A percentile compares a stretch with the other conserved stretches of the same genome.
Conservation (phyloP, 768 basidiomycete species). For the Scleroderma citrinum region DNA sequence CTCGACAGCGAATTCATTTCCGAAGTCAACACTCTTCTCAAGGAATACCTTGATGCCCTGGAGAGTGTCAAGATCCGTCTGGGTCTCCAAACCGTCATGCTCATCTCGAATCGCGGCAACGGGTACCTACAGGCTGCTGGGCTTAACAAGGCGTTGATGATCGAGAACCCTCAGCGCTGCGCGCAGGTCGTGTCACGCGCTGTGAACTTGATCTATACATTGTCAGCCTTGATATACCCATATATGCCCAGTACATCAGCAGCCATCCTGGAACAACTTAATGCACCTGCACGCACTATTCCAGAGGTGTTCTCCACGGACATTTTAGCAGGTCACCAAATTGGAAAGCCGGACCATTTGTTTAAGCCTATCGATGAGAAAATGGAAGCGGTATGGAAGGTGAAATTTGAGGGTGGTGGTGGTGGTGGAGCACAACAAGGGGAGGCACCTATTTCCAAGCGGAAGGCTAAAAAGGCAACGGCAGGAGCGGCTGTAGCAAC, state of each 20-base stretch:
- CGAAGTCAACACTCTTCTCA: slow-evolving; percentile 72
- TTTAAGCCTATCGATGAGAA: slow-evolving; percentile 94
- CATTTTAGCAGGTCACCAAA: slow-evolving; percentile 78
- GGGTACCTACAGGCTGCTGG: slow-evolving; percentile 89
- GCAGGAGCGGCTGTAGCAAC: slow-evolving; percentile 44
- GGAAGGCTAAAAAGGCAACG: slow-evolving; percentile 51
- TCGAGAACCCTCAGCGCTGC: slow-evolving; percentile 75
- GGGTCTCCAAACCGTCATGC: slow-evolving; percentile 6
- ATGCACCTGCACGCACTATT: slow-evolving; percentile 79
- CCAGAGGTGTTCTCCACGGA: slow-evolving; percentile 72
- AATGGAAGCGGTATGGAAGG: slow-evolving; percentile 77
- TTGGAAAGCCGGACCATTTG: slow-evolving; percentile 82
- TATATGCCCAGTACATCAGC: slow-evolving; percentile 64
- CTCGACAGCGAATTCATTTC: slow-evolving; percentile 70
- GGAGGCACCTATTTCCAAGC: slow-evolving; percentile 39
- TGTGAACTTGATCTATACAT: slow-evolving; percentile 86
- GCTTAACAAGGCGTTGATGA: slow-evolving; percentile 44
- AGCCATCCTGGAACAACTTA: slow-evolving; percentile 78
- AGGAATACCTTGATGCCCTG: slow-evolving; percentile 58
- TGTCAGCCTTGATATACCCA: slow-evolving; percentile 75
- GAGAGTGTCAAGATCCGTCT: slow-evolving; percentile 56
- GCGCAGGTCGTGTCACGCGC: slow-evolving; percentile 68
- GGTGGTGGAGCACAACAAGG: slow-evolving; percentile 36
- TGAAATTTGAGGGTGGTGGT: slow-evolving; percentile 67
- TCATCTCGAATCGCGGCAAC: slow-evolving; percentile 84